Percentiles rank a stretch among this genome's conserved stretches.
These are phyloP conservation scores for Boletus tylopilopsis DNA, from an alignment of 768 basidiomycete genomes.

Conservation along the genomic window DNA sequence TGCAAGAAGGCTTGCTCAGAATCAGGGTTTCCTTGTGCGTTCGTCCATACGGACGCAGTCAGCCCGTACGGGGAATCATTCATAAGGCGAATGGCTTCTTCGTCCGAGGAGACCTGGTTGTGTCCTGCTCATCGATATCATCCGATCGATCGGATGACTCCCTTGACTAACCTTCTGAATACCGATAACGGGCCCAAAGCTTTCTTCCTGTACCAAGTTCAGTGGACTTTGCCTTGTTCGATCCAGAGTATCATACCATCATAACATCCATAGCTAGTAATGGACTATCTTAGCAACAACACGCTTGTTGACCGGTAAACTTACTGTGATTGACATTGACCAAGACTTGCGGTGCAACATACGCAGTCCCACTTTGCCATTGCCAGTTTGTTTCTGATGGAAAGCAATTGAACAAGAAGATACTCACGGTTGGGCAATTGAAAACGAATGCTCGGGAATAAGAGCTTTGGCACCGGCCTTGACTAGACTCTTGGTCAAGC, in stretches of 20 bases:
- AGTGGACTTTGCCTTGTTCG: not conserved
- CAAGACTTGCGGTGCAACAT: conserved; percentile 88
- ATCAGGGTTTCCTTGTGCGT: conserved; percentile 52
- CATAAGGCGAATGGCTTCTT: conserved; percentile 87
- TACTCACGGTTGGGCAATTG: conserved; percentile 62
- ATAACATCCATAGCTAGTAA: conserved; percentile 83
- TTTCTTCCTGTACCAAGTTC: conserved; percentile 57
- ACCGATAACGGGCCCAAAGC: conserved; percentile 91
- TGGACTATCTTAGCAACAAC: conserved; percentile 1
- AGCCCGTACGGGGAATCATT: conserved; percentile 96
- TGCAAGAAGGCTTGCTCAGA: conserved; percentile 66
- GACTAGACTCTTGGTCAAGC: conserved; percentile 39
- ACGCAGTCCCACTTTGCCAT: conserved; percentile 64
- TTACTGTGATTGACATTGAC: conserved; percentile 84
- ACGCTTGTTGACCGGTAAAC: conserved; percentile 27
- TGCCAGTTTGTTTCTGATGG: not conserved
- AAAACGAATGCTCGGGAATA: conserved; percentile 63
- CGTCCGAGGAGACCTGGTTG: conserved; percentile 84
- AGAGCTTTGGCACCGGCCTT: conserved; percentile 75
- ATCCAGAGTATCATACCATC: conserved; percentile 49
- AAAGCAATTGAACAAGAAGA: not conserved
- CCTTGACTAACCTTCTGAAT: conserved; percentile 72
- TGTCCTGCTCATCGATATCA: not conserved
- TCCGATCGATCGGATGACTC: not conserved
- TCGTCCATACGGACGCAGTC: conserved; percentile 94